A percentile compares a stretch with the other conserved stretches of the same genome.
phyloP scores from a whole-genome alignment of 2,329 filamentous ascomycete genomes.

The Cladosporium austrohemisphaericum region DNA sequence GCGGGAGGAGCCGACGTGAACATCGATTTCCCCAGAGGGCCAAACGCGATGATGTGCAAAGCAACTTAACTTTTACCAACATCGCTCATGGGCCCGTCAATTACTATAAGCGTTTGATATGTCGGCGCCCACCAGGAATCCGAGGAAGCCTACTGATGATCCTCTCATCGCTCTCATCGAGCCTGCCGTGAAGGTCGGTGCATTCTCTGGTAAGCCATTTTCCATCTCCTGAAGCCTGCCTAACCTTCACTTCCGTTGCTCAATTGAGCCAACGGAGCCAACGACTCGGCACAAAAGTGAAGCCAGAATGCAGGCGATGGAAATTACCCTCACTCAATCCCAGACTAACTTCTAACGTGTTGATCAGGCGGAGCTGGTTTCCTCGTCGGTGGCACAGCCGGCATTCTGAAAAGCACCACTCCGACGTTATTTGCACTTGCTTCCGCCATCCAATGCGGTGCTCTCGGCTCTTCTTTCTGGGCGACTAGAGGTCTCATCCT shows the following conservation, averaged over 20 bases:
- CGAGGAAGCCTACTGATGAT: constrained; percentile 17
- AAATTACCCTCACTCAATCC: no score
- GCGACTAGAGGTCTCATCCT: constrained; percentile 50
- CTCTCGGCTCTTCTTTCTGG: constrained; percentile 72
- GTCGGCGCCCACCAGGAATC: background rate
- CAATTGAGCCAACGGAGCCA: no score
- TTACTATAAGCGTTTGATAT: background rate
- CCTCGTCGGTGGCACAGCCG: constrained; percentile 42
- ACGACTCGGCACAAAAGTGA: no score
- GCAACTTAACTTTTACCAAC: background rate
- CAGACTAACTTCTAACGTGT: no score
- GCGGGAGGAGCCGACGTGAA: no score
- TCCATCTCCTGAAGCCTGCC: no score
- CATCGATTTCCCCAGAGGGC: no score
- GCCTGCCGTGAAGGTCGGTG: constrained; percentile 33
- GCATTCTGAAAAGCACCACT: constrained; percentile 61
- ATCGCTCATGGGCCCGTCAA: background rate
- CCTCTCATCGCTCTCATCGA: constrained; percentile 25
- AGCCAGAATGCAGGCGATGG: no score
- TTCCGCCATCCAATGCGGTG: constrained; percentile 76
- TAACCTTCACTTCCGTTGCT: no score
- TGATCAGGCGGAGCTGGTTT: constrained; percentile 64
- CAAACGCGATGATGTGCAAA: no score
- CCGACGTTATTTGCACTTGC: constrained; percentile 65
- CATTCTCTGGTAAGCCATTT: constrained; percentile 30